Base-by-base conservation (phyloP, 139 green algal species). In the Micractinium sp. region DNA sequence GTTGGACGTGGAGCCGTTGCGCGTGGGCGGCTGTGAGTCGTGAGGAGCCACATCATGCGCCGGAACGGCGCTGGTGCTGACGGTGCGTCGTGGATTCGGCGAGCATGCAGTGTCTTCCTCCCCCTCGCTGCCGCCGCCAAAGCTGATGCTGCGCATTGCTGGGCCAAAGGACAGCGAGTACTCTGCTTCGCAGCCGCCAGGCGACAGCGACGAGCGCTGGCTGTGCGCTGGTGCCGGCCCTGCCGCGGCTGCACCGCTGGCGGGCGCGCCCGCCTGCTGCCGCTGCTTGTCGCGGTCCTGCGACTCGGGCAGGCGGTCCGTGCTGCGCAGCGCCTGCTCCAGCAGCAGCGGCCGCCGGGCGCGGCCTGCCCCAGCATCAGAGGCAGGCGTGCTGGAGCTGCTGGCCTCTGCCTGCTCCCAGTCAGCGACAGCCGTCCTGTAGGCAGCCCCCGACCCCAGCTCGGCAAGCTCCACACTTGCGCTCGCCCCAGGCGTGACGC, bases 131-230 rank as follows among this genome's bases (percentile, higher is more conserved):
- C 12, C 36, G 0, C 2, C 33, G 22, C 33, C 31, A 31, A 80
- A n/a, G 71, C 85, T 88, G 71, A 82, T 29, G 85, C 85, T 88
- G 85, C 85, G 36, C 36, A 82, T 22, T 0, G 15, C 39, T 0
- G 39, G 39, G 2, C 86, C 86, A 75, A 87, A 85, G 13, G 86
- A 89, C 3, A 89, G 67, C 12, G 86, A 87, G 36, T n/a, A 66
- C 1, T 82, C 75, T 12, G n/a, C 33, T 19, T 77, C 67, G 19
- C 2, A n/a, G 71, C 31, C 79, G 31, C 71, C 31, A 16, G 71
- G 71, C 71, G 71, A 39, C 29, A 77, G 71, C 71, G 71, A 33
- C 29, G 71, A 36, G 29, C 23, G 71, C 31, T 1, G 74, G 9
- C 12, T 38, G 74, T 29, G n/a, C 74, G 14, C 63, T 23, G 20